Conservation (phyloP, 179 eudicot genomes). For the Actinidia chinensis region DNA sequence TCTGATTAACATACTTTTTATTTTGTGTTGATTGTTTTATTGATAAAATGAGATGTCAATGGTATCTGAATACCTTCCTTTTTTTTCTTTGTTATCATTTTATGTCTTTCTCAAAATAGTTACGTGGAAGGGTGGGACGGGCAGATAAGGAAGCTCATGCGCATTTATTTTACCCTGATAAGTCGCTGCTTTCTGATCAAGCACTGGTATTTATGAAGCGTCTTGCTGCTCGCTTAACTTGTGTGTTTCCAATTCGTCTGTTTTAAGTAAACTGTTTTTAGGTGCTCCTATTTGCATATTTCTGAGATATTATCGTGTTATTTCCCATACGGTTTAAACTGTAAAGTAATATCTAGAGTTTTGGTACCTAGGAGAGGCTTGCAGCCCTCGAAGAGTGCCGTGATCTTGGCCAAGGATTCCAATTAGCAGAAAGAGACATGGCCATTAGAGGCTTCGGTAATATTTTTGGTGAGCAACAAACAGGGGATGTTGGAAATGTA, state of each 20-base stretch:
- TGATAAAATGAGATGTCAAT: background rate
- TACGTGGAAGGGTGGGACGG: slow-evolving; percentile 98
- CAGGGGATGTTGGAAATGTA: slow-evolving; percentile 95
- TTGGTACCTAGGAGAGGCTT: slow-evolving; percentile 69
- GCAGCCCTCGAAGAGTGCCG: slow-evolving; percentile 91
- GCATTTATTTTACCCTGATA: slow-evolving; percentile 76
- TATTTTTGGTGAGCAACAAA: slow-evolving; percentile 96
- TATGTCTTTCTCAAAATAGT: slow-evolving; percentile 36
- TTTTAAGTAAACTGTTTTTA: background rate
- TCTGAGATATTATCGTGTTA: background rate
- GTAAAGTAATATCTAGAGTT: slow-evolving; percentile 15
- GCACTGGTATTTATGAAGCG: slow-evolving; percentile 56
- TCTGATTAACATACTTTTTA: background rate
- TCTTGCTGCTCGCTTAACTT: background rate
- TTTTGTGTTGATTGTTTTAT: background rate
- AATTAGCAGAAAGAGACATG: slow-evolving; percentile 97
- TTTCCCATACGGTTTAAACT: background rate
- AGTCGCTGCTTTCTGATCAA: slow-evolving; percentile 75
- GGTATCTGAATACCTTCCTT: background rate
- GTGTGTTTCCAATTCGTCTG: background rate
- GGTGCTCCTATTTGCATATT: background rate
- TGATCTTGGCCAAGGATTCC: slow-evolving; percentile 97
- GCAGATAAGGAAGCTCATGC: slow-evolving; percentile 98
- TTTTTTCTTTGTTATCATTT: background rate
- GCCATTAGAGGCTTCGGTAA: slow-evolving; percentile 96